Base-by-base conservation (phyloP, 306 rosid species). In the Malus asiatica region DNA sequence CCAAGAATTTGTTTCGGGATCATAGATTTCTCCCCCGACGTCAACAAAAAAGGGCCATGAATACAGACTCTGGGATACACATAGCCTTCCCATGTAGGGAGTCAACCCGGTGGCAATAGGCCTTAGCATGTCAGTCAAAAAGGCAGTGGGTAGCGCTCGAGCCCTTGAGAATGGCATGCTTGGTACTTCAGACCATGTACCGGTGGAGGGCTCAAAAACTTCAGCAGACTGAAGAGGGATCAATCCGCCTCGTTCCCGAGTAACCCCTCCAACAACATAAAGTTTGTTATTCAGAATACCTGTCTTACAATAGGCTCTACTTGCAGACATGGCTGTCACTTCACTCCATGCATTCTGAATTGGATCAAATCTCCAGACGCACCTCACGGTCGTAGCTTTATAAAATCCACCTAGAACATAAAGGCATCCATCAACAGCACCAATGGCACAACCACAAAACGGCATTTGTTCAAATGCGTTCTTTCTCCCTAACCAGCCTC, bases 41-140 rank as follows among this genome's bases (percentile, higher is more conserved):
- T 95, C 97, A 64, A 95, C 97, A 75, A 90, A 92, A 82, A 92
- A 95, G n/a, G 97, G 97, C 98, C 97, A 92, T 12, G 96, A 90
- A 55, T 90, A 92, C 57, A 92, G 79, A 73, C 98, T 95, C 53
- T 95, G 97, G 13, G 97, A 97, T 75, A 92, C 98, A 73, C 84
- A 95, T 72, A 95, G 77, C 79, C 85, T 92, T 77, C 97, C 98
- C 90, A 79, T 88, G 84, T 90, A 92, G 45, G 98, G 81, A 76
- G 96, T 90, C 83, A 92, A 78, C 69, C 98, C 97, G 0, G 98
- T 95, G 25, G 97, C 97, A 53, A 92, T 89, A 5, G 98, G 98
- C 86, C 89, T 95, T 48, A 92, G 86, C 91, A 92, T 90, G 82
- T 91, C 95, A 22, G 97, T 90, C 82, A 89, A 85, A 83, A 90